Conservation (phyloP, 2,329 filamentous ascomycete species). For the Colletotrichum limetticola region DNA sequence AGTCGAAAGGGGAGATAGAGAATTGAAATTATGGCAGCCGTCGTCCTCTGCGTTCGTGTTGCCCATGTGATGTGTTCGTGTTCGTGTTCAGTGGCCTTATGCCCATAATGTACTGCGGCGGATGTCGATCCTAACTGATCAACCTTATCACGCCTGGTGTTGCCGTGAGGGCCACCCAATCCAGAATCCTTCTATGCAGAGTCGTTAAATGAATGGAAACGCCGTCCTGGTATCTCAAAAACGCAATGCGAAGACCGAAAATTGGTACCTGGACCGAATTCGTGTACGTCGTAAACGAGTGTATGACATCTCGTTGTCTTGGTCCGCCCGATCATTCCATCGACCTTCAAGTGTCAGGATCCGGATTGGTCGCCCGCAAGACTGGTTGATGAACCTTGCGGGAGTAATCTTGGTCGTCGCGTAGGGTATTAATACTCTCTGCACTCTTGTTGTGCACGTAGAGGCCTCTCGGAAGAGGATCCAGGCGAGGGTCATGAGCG, state of each 20-base stretch:
- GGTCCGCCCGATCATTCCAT: constrained; percentile 8
- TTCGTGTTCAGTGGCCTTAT: constrained; percentile 5
- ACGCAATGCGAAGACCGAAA: constrained; percentile 33
- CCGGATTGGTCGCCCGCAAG: constrained; percentile 72
- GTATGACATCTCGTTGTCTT: constrained; percentile 11
- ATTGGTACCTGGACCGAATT: constrained; percentile 29
- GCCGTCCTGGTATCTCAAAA: constrained; percentile 40
- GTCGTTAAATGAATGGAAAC: constrained; percentile 33
- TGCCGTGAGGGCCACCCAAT: neutral
- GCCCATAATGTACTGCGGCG: constrained; percentile 8
- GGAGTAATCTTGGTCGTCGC: constrained; percentile 74
- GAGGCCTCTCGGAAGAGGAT: constrained; percentile 67
- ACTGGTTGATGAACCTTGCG: constrained; percentile 67
- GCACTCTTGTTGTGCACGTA: constrained; percentile 69
- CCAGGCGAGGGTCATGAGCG: constrained; percentile 72
- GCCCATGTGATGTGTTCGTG: constrained; percentile 21
- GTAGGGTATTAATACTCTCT: constrained; percentile 72
- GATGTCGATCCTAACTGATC: neutral
- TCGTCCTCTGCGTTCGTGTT: neutral
- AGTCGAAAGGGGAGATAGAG: neutral
- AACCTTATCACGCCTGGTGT: neutral
- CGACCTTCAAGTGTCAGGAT: constrained; percentile 52
- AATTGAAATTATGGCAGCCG: constrained; percentile 20
- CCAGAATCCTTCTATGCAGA: constrained; percentile 20
- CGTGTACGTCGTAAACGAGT: constrained; percentile 37